A percentile compares a stretch with the other conserved stretches of the same genome.
Evolutionary conservation across 225 moss, liverwort and hornwort genomes (phyloP).

Genomic region (Pseudisothecium myosuroides): DNA sequence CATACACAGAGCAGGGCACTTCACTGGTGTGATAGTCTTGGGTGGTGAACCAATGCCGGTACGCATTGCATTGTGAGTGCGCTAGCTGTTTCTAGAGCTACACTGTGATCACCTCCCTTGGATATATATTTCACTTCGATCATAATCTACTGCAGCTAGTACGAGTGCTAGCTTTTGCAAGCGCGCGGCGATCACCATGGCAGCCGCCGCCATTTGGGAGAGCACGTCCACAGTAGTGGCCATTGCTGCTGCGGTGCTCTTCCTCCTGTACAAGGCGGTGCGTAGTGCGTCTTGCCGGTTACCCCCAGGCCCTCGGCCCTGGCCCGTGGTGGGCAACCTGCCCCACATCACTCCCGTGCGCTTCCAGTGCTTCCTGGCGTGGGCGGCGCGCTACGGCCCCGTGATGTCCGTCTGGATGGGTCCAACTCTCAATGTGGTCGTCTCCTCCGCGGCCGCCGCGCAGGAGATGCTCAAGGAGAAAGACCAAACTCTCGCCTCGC

Average conservation of each 20-base stretch:
- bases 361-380: slow-evolving; percentile 75
- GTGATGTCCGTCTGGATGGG: slow-evolving; percentile 92
- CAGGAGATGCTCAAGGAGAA: slow-evolving; percentile 78
- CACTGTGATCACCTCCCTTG: background rate
- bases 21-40: background rate
- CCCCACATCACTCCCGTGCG: slow-evolving; percentile 63
- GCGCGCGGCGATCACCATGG: background rate
- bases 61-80: background rate
- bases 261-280: slow-evolving; percentile 22
- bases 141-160: background rate
- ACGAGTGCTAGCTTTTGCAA: background rate
- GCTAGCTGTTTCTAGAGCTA: background rate
- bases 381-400: slow-evolving; percentile 71
- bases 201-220: background rate
- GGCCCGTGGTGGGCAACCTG: slow-evolving; percentile 81
- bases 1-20: background rate
- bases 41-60: background rate
- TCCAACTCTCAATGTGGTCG: slow-evolving; percentile 74
- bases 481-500: slow-evolving; percentile 59
- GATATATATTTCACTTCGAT: background rate
- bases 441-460: slow-evolving; percentile 60
- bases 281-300: slow-evolving; percentile 11
- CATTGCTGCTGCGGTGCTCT: slow-evolving; percentile 14
- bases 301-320: slow-evolving; percentile 78
- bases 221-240: background rate